Conservation (phyloP, 768 basidiomycete genomes). For the Mycena kentingensis region DNA sequence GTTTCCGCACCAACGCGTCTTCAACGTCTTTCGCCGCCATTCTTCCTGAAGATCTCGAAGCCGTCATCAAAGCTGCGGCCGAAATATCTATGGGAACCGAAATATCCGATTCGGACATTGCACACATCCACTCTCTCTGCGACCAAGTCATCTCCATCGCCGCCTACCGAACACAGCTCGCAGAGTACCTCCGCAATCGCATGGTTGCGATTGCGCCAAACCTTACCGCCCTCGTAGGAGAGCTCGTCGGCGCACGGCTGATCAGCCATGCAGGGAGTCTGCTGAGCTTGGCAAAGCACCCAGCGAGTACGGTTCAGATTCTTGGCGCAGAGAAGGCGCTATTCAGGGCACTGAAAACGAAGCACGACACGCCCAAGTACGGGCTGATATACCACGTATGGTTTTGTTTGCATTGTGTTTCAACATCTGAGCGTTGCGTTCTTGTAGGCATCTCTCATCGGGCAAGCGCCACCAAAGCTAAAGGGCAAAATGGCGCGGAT, state of each 20-base stretch:
- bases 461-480: constrained; percentile 95
- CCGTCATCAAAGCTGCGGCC: constrained; percentile 90
- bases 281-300: constrained; percentile 95
- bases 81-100: constrained; percentile 99
- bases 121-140: constrained; percentile 95
- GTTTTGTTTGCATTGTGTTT: constrained; percentile 13
- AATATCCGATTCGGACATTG: constrained; percentile 94
- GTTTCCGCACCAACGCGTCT: constrained; percentile 92
- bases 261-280: constrained; percentile 97
- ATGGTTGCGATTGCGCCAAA: constrained; percentile 99
- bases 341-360: constrained; percentile 97
- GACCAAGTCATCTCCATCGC: constrained; percentile 99
- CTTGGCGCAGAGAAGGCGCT: constrained; percentile 98
- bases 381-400: constrained; percentile 97
- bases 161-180: constrained; percentile 90
- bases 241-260: constrained; percentile 88
- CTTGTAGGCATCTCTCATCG: constrained; percentile 84
- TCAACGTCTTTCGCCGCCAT: constrained; percentile 84
- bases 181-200: constrained; percentile 95
- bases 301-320: constrained; percentile 97
- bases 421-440: constrained; percentile 10
- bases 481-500: constrained; percentile 99
- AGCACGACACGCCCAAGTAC: constrained; percentile 99
- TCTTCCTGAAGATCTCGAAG: constrained; percentile 97
- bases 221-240: constrained; percentile 88